Evolutionary conservation across 2,329 filamentous ascomycete genomes (phyloP), one percentile per base, ranked within the genome.

Genomic region (Magnaporthiopsis poae): DNA sequence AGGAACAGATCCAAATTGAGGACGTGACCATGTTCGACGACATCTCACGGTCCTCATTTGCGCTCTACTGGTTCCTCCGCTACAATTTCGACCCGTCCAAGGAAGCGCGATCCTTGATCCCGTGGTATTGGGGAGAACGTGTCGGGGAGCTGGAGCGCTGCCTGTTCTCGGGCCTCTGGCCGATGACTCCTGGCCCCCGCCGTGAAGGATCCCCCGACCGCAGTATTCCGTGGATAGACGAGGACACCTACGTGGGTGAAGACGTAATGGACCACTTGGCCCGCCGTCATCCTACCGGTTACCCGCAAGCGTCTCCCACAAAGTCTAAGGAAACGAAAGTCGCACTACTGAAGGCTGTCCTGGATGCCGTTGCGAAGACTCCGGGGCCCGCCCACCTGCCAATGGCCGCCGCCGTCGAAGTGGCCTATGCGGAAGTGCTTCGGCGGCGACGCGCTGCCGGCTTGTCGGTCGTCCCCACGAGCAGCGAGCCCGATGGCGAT

Each of bases 71-170:
- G 2, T 64, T 64, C 62, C 46, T 64, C 39, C 46, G 21, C 27
- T 13, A 64, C n/a, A 11, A n/a, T 31, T 35, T 63, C 15, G 31
- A 64, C 5, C 13, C 52, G 25, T n/a, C 29, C 39, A 46, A 31
- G 13, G 62, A 64, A 4, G 25, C 27, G 18, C 36, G 12, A 12
- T 33, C 35, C 36, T n/a, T 8, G 62, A 33, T 64, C 29, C 36
- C 62, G 12, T 64, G 62, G 62, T 64, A 64, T 21, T 64, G 36
- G 36, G 39, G 62, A 13, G 13, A 59, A 21, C 5, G n/a, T 25
- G 7, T 25, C 18, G 46, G 46, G 21, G 8, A n/a, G 7, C 21
- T 56, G 46, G 46, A 56, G 46, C 46, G 13, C 46, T 2, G 1
- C 46, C 7, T 56, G 21, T 21, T n/a, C 46, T 2, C 18, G 2